phyloP scores from a whole-genome alignment of 495 filamentous ascomycete species.

The Pseudomonodictys pantanalensis region DNA sequence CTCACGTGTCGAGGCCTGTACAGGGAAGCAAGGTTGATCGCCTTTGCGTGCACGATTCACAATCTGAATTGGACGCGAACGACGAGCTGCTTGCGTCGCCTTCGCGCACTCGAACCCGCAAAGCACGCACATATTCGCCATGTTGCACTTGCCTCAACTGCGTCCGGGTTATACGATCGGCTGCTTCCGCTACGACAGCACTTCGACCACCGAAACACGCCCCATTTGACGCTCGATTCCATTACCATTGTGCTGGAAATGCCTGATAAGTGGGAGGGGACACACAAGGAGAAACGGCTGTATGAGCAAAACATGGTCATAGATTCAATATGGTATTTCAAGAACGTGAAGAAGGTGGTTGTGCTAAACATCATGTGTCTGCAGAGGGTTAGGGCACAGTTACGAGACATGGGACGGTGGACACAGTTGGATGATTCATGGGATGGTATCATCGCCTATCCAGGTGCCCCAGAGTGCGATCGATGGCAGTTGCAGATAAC shows the following conservation, averaged over 20 bases:
- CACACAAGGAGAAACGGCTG: neutral
- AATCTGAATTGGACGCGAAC: slow-evolving; percentile 1
- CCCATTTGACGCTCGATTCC: slow-evolving; percentile 9
- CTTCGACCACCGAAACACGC: slow-evolving; percentile 3
- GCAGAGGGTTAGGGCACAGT: neutral
- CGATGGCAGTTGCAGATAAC: slow-evolving; percentile 16
- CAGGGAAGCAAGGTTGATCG: slow-evolving; percentile 8
- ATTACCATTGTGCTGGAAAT: slow-evolving; percentile 13
- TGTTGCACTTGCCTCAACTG: neutral
- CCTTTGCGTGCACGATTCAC: slow-evolving; percentile 14
- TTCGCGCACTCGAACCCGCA: slow-evolving; percentile 1
- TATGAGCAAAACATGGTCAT: slow-evolving; percentile 6
- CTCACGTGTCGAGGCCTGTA: slow-evolving; percentile 16
- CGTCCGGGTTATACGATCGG: neutral
- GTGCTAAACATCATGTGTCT: slow-evolving; percentile 1
- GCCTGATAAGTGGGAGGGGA: neutral
- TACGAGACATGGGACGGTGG: neutral
- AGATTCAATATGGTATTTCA: slow-evolving; percentile 6
- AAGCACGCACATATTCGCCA: slow-evolving; percentile 1
- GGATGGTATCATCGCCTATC: neutral
- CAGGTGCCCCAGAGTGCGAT: neutral
- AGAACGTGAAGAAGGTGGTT: slow-evolving; percentile 10
- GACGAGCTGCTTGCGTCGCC: neutral
- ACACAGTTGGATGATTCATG: neutral
- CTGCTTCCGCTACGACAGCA: slow-evolving; percentile 9